A percentile compares a stretch with the other conserved stretches of the same genome.
Conservation (phyloP, 163 green algal genomes). For the Scenedesmus sp. region DNA sequence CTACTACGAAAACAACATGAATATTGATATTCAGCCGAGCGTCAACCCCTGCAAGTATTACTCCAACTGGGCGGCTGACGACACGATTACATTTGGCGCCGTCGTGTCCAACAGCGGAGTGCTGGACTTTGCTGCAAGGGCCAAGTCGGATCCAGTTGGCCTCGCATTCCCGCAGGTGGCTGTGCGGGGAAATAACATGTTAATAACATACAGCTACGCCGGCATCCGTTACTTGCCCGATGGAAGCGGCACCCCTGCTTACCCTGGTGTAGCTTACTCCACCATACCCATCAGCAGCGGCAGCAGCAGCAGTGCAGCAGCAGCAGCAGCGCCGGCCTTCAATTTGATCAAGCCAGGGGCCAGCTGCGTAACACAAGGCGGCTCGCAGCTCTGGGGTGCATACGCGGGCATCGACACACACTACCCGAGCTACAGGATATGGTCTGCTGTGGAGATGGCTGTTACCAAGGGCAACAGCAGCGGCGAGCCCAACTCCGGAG, state of each 20-base stretch:
- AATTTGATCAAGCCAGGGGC: not conserved
- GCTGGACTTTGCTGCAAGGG: conserved; percentile 10
- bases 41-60: not conserved
- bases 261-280: not conserved
- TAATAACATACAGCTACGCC: not conserved
- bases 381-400: not conserved
- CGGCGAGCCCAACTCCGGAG: not conserved
- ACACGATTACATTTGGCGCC: conserved; percentile 34
- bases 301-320: not conserved
- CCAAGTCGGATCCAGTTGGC: not conserved
- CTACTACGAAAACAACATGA: not conserved
- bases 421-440: not conserved
- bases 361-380: not conserved
- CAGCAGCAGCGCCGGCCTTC: too few species aligned
- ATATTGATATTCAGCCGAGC: not conserved
- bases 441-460: not conserved
- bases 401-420: not conserved
- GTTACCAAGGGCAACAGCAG: not conserved
- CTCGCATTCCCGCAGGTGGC: not conserved
- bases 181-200: not conserved
- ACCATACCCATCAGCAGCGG: not conserved
- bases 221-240: not conserved
- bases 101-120: conserved; percentile 6
- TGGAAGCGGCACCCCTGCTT: not conserved
- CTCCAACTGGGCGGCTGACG: conserved; percentile 22